Percentiles rank a stretch among this genome's conserved stretches.
Conservation (phyloP, 1,139 yeast genomes). For the Eremothecium cymbalariae region DNA sequence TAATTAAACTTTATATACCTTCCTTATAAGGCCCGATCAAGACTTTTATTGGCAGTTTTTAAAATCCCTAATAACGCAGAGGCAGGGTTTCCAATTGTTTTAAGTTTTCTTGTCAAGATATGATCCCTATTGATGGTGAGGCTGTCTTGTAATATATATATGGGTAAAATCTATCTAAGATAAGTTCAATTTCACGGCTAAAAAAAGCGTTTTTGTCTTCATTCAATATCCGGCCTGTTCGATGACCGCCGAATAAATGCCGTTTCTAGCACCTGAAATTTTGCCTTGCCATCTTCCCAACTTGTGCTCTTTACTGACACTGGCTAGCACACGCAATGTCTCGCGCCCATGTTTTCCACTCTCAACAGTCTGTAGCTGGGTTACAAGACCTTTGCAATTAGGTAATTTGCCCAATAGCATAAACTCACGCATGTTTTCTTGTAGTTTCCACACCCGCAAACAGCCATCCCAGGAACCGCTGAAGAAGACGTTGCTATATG, state of each 20-base stretch:
- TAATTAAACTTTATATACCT: too few species aligned
- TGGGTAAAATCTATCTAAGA: background rate
- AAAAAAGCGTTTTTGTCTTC: constrained; percentile 3
- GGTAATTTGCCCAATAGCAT: constrained; percentile 45
- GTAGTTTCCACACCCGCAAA: constrained; percentile 68
- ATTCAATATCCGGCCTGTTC: constrained; percentile 23
- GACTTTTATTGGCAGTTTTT: constrained; percentile 1
- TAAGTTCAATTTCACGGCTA: background rate
- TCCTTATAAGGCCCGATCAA: too few species aligned
- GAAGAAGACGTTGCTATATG: constrained; percentile 77
- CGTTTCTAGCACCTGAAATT: constrained; percentile 42
- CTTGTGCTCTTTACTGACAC: constrained; percentile 76
- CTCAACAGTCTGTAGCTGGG: constrained; percentile 60
- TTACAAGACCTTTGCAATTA: constrained; percentile 66
- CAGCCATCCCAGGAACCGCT: constrained; percentile 85
- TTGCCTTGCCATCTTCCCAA: constrained; percentile 70
- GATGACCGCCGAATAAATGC: constrained; percentile 41
- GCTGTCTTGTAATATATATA: background rate
- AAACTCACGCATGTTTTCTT: constrained; percentile 55
- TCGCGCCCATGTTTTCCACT: constrained; percentile 41
- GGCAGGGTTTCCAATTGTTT: constrained; percentile 2
- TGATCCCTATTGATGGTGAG: constrained; percentile 2
- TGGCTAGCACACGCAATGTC: constrained; percentile 51
- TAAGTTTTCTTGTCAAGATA: constrained; percentile 5
- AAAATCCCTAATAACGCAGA: background rate